Conservation (phyloP, 2,329 filamentous ascomycete species). For the Colletotrichum sp. region DNA sequence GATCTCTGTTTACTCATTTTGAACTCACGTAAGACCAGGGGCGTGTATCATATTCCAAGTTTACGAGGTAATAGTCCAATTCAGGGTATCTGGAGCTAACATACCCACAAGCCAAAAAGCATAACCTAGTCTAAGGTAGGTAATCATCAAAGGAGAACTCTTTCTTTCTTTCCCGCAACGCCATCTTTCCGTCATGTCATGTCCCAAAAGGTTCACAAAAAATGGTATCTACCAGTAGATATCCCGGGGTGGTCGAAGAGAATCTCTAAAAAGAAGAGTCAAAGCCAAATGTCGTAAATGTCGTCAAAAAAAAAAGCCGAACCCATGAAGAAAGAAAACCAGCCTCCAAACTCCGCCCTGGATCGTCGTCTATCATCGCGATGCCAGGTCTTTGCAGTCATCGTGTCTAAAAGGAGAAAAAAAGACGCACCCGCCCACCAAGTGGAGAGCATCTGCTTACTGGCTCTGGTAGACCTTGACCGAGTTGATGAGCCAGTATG, state of each 20-base stretch:
- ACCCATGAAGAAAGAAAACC: background rate
- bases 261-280: background rate
- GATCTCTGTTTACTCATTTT: background rate
- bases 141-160: background rate
- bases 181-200: background rate
- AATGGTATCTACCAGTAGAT: constrained; percentile 13
- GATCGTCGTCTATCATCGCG: background rate
- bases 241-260: background rate
- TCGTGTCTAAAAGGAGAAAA: background rate
- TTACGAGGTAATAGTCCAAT: background rate
- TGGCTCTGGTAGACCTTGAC: constrained; percentile 65
- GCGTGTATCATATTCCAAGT: background rate
- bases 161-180: background rate
- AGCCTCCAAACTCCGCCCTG: constrained; percentile 14
- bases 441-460: background rate
- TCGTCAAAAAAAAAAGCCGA: background rate
- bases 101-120: background rate
- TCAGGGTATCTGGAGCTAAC: constrained; percentile 9
- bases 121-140: background rate
- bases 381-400: background rate
- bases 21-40: background rate
- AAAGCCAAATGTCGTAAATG: background rate
- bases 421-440: background rate
- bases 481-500: constrained; percentile 80
- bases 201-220: background rate